Base-by-base conservation (phyloP, 1,139 yeast species). In the Tardiomyces digboiensis region DNA sequence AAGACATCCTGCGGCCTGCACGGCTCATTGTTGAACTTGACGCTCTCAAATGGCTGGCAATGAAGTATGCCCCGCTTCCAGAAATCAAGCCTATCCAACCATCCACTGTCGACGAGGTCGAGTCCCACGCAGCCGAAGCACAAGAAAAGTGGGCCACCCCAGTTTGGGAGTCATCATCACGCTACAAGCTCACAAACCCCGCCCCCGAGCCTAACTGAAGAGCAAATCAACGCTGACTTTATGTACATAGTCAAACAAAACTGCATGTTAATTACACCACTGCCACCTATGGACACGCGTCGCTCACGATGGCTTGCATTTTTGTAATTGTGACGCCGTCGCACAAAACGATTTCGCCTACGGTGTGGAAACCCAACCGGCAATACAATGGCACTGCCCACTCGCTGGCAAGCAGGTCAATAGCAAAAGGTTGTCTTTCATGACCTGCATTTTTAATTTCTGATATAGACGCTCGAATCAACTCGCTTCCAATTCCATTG, bases 1-100 rank as follows among this genome's bases (percentile, higher is more conserved):
- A 91, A 65, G 95, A 88, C 59, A 60, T 89, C 46, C 75, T 89
- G 52, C 83, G 80, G 66, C 93, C 97, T 22, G 77, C 83, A 57
- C 75, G 86, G 49, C 70, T 89, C 48, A 77, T 78, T 55, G 76
- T 88, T 51, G 97, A 88, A 64, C 70, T 76, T 54, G 70, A 71
- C 20, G 93, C 96, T 2, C 74, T 89, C 57, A 76, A 79, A 59
- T 82, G 56, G 46, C 55, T 65, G 21, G 61, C 62, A 16, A 49
- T 47, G 5, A 26, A 26, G 33, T 16, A 26, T 8, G 33, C 33
- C 8, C 33, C 33, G 33, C 33, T 4, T 4, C 16, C 16, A n/a
- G 33, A 26, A 16, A 26, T 26, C 10, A n/a, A 26, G 33, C 33
- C 33, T 4, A 26, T 26, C 33, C 33, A 16, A 3, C 33, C 33